Percentiles rank a stretch among this genome's conserved stretches.
These are phyloP conservation scores for Pelargonium fulgidum DNA, from an alignment of 441 rosid species.

Conservation along the genomic window DNA sequence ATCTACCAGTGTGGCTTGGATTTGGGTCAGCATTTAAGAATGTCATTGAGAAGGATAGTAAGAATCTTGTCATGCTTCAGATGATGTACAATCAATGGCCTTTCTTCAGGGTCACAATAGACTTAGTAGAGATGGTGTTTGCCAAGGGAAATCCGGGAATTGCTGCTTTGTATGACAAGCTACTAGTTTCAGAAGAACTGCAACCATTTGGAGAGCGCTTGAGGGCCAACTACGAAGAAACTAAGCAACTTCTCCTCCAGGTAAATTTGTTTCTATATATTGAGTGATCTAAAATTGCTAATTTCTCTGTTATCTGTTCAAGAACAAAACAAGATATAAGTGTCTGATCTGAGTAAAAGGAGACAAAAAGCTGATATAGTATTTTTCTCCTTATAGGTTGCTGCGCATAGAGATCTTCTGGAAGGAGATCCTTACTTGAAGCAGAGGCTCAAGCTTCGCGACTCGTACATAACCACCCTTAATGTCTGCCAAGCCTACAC, in stretches of 20 bases:
- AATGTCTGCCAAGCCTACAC: neutral
- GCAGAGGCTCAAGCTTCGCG: neutral
- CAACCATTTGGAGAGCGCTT: slow-evolving; percentile 32
- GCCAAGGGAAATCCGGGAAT: slow-evolving; percentile 94
- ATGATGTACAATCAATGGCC: slow-evolving; percentile 78
- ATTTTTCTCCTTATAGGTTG: slow-evolving; percentile 32
- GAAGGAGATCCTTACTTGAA: slow-evolving; percentile 77
- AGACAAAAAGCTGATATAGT: too few species aligned
- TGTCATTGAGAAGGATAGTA: slow-evolving; percentile 47
- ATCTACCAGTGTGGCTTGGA: slow-evolving; percentile 59
- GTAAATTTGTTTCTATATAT: slow-evolving; percentile 25
- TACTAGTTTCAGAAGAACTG: slow-evolving; percentile 74
- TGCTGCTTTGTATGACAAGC: slow-evolving; percentile 71
- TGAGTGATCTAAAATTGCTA: too few species aligned
- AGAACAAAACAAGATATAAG: too few species aligned
- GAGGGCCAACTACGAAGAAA: slow-evolving; percentile 63
- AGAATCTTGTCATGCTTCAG: slow-evolving; percentile 72
- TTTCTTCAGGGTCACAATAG: slow-evolving; percentile 58
- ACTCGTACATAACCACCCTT: neutral
- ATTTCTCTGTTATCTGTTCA: too few species aligned
- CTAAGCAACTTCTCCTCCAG: slow-evolving; percentile 75
- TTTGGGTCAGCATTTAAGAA: slow-evolving; percentile 73
- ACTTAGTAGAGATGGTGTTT: slow-evolving; percentile 87
- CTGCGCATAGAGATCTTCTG: slow-evolving; percentile 82
- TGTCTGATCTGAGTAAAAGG: too few species aligned